These are phyloP conservation scores for Fusarium sp. DNA, from an alignment of 2,329 filamentous ascomycete genomes.

Conservation along the genomic window DNA sequence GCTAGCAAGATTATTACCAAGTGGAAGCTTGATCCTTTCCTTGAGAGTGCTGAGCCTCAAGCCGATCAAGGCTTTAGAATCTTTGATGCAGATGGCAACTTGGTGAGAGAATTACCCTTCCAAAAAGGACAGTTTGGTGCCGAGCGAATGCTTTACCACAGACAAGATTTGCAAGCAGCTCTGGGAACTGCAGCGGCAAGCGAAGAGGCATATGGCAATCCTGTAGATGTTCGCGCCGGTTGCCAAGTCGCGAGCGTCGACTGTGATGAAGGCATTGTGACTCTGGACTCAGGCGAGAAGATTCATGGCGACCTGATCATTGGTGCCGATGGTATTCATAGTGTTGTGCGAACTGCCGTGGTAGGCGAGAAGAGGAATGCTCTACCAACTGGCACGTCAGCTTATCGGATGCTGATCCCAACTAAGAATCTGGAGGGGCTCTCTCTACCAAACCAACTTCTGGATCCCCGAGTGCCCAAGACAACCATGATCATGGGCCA, in stretches of 20 bases:
- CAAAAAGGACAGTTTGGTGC: constrained; percentile 29
- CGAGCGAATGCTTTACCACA: constrained; percentile 33
- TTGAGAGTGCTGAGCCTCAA: constrained; percentile 25
- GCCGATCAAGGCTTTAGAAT: constrained; percentile 33
- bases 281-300: constrained; percentile 20
- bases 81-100: constrained; percentile 19
- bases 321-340: constrained; percentile 37
- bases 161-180: constrained; percentile 30
- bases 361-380: constrained; percentile 17
- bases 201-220: constrained; percentile 5
- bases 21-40: constrained; percentile 25
- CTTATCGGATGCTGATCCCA: constrained; percentile 35
- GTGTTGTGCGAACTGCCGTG: constrained; percentile 28
- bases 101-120: constrained; percentile 26
- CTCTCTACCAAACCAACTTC: constrained; percentile 8
- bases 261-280: constrained; percentile 28
- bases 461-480: constrained; percentile 11
- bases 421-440: constrained; percentile 15
- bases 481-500: constrained; percentile 36
- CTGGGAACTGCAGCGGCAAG: constrained; percentile 22
- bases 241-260: constrained; percentile 23
- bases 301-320: constrained; percentile 29
- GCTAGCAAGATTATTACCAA: constrained; percentile 32
- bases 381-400: constrained; percentile 31
- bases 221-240: constrained; percentile 21